Conservation (phyloP, 495 filamentous ascomycete species). For the Aspergillus heteromorphus region DNA sequence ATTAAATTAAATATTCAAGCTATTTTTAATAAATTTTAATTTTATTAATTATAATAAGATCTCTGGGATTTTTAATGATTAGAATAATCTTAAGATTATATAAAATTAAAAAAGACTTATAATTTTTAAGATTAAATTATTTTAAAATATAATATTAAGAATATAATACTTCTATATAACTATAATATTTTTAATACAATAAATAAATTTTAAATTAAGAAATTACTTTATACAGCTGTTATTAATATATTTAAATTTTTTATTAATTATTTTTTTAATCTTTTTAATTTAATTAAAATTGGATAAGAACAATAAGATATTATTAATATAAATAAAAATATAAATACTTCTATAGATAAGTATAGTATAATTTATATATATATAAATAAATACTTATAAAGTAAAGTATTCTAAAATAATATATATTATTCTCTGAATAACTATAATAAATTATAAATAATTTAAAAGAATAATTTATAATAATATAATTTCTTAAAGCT, state of each 20-base stretch:
- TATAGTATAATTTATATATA: not conserved
- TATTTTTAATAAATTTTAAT: too few relatives aligned
- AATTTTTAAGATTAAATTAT: not conserved
- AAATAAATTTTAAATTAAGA: not conserved
- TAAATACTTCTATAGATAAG: not conserved
- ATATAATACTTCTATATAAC: not conserved
- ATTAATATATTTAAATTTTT: conserved; percentile 1
- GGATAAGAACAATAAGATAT: not conserved
- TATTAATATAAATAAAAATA: not conserved
- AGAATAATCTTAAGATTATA: not conserved
- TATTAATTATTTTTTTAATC: not conserved
- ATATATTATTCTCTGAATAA: too few relatives aligned
- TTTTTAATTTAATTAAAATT: conserved; percentile 1
- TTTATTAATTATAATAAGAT: not conserved
- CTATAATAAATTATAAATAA: too few relatives aligned
- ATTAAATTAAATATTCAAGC: not conserved
- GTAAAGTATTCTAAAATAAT: too few relatives aligned
- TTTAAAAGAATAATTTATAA: too few relatives aligned
- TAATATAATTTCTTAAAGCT: too few relatives aligned
- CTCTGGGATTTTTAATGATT: not conserved
- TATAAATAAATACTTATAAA: too few relatives aligned
- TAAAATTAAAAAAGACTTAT: not conserved
- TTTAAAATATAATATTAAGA: not conserved
- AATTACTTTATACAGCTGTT: not conserved
- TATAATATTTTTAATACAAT: not conserved